Percentiles rank a stretch among this genome's conserved stretches.
phyloP scores from a whole-genome alignment of 345 rosid species.

The thale cress (Arabidopsis thaliana) region TAIR10.1 NC_003070.9:7888001-7888500 shows the following conservation, averaged over 20 bases:
- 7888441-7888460: slow-evolving; percentile 44
- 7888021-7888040: slow-evolving; percentile 56
- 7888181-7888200: background rate
- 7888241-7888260: slow-evolving; percentile 14
- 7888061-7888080: slow-evolving; percentile 1
- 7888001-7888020: slow-evolving; percentile 78
- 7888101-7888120: background rate
- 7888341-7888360: slow-evolving; percentile 73
- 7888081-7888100: slow-evolving; percentile 14
- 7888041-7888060: background rate
- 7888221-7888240: background rate
- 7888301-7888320: slow-evolving; percentile 49
- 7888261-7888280: background rate
- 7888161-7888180: background rate
- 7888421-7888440: slow-evolving; percentile 44
- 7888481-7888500: slow-evolving; percentile 32
- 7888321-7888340: slow-evolving; percentile 71
- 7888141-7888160: slow-evolving; percentile 6
- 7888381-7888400: slow-evolving; percentile 45
- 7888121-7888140: slow-evolving; percentile 9
- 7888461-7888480: slow-evolving; percentile 33
- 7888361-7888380: slow-evolving; percentile 59
- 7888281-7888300: background rate
- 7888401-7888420: slow-evolving; percentile 48
- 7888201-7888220: background rate